Conservation (phyloP, 768 basidiomycete species). For the Rhizopogon salebrosus region DNA sequence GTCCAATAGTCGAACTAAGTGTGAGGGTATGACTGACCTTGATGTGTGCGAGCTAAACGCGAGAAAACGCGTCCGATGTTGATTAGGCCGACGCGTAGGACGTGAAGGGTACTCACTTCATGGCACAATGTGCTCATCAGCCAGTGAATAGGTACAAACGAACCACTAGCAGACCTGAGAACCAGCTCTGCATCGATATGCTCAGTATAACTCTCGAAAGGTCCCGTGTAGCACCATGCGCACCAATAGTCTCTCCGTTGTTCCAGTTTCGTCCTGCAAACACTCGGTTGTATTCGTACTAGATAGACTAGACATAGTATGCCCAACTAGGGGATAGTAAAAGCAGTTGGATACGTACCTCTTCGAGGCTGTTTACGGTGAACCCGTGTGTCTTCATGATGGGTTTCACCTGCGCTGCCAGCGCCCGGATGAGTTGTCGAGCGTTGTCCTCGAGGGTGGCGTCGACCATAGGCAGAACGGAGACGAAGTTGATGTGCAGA, state of each 20-base stretch:
- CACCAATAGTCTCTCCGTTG: slow-evolving; percentile 73
- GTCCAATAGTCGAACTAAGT: not conserved
- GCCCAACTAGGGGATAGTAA: not conserved
- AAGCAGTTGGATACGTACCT: slow-evolving; percentile 40
- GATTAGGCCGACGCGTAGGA: not conserved
- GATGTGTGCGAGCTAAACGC: slow-evolving; percentile 71
- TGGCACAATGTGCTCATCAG: slow-evolving; percentile 78
- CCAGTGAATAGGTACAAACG: slow-evolving; percentile 59
- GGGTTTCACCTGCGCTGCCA: slow-evolving; percentile 80
- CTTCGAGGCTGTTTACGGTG: slow-evolving; percentile 72
- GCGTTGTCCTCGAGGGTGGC: slow-evolving; percentile 53
- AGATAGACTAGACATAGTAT: not conserved
- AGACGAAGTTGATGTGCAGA: slow-evolving; percentile 71
- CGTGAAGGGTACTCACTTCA: slow-evolving; percentile 47
- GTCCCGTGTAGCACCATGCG: slow-evolving; percentile 4
- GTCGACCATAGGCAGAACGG: slow-evolving; percentile 42
- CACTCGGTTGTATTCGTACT: slow-evolving; percentile 77
- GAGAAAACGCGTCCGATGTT: slow-evolving; percentile 4
- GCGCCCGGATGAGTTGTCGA: slow-evolving; percentile 64
- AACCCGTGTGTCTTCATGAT: slow-evolving; percentile 81
- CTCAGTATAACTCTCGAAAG: not conserved
- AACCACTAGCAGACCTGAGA: slow-evolving; percentile 54
- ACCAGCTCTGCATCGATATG: slow-evolving; percentile 58
- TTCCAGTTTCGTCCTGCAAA: slow-evolving; percentile 88
- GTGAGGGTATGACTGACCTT: slow-evolving; percentile 40